Conservation (phyloP, 176 grass and related monocot genomes). For the Calamus simplicifolius region DNA sequence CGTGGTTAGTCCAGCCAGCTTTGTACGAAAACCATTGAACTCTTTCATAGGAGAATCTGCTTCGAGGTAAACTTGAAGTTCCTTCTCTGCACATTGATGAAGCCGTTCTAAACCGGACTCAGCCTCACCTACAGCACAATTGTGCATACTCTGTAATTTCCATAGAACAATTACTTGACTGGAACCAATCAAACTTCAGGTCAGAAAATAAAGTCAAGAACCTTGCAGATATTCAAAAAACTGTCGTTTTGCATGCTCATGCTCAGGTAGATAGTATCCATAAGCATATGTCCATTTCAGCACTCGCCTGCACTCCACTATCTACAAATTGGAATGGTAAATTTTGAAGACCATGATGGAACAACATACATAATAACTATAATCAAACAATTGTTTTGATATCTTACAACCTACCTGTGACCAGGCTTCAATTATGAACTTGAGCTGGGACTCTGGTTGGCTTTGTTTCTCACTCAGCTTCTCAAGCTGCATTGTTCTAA, state of each 20-base stretch:
- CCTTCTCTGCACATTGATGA: conserved; percentile 96
- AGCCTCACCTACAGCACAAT: conserved; percentile 48
- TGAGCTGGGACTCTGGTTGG: conserved; percentile 80
- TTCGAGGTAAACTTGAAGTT: conserved; percentile 46
- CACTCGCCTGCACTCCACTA: conserved; percentile 90
- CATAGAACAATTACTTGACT: no score
- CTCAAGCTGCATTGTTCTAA: conserved; percentile 48
- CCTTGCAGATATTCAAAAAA: conserved; percentile 98
- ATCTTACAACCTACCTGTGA: conserved; percentile 43
- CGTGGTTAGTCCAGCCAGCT: conserved; percentile 80
- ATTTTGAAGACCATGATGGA: not conserved
- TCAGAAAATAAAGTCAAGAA: conserved; percentile 13
- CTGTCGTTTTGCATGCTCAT: conserved; percentile 49
- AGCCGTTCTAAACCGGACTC: conserved; percentile 91
- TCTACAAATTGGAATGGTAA: conserved; percentile 29
- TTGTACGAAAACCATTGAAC: conserved; percentile 54
- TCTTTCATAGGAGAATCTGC: conserved; percentile 23
- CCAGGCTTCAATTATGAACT: conserved; percentile 95
- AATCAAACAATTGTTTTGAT: no score
- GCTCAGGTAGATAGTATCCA: conserved; percentile 81
- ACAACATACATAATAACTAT: no score
- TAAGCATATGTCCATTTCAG: conserved; percentile 93
- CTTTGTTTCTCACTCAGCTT: conserved; percentile 58
- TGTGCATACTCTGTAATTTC: no score
- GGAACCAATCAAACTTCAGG: not conserved